Percentiles rank a stretch among this genome's conserved stretches.
Evolutionary conservation across 352 stramenopile genomes (phyloP).

Genomic region (Phytophthora lateralis): DNA sequence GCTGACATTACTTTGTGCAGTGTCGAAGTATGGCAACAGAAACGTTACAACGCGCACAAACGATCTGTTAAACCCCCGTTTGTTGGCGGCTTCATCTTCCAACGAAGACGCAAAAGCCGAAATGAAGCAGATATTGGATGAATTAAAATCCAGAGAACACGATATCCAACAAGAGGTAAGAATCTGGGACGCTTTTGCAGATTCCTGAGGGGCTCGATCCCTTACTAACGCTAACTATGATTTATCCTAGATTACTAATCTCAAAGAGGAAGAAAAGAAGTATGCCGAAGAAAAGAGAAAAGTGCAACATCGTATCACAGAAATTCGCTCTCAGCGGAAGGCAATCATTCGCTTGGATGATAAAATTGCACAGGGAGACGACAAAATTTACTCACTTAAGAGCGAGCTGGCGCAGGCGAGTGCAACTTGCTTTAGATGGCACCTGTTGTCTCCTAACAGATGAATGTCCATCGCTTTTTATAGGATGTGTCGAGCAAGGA

Average conservation of each 20-base stretch:
- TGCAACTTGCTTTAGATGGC: background rate
- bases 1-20: conserved; percentile 14
- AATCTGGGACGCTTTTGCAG: background rate
- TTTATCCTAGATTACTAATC: conserved; percentile 47
- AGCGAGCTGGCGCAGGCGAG: conserved; percentile 75
- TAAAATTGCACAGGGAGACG: conserved; percentile 71
- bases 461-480: background rate
- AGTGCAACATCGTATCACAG: conserved; percentile 62
- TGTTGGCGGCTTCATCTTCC: conserved; percentile 75
- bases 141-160: conserved; percentile 40
- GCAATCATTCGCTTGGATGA: conserved; percentile 74
- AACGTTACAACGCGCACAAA: conserved; percentile 89
- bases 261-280: conserved; percentile 69
- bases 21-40: conserved; percentile 85
- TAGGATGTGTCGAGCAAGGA: conserved; percentile 82
- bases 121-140: conserved; percentile 58
- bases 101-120: conserved; percentile 78
- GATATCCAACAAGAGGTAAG: conserved; percentile 64
- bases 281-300: conserved; percentile 65
- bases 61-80: conserved; percentile 68
- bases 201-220: background rate
- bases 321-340: conserved; percentile 76
- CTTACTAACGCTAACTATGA: background rate
- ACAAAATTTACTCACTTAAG: conserved; percentile 72
- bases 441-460: conserved; percentile 2